Conservation (phyloP, 1,284 basidiomycete genomes). For the Omphalotus olearius region DNA sequence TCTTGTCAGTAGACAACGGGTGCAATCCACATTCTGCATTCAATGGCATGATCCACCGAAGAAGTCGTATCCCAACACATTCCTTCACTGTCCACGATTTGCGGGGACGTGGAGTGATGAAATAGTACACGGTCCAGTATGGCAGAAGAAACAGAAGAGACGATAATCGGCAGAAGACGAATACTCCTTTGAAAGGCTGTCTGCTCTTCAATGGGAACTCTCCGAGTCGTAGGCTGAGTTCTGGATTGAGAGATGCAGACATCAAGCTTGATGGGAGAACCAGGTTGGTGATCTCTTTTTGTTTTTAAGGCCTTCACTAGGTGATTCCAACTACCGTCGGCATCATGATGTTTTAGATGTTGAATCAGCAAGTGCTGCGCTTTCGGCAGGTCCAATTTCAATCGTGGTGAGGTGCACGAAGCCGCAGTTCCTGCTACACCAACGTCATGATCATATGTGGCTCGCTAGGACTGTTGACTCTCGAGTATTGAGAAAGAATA, state of each 20-base stretch:
- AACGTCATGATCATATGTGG: no score
- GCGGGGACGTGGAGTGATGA: constrained; percentile 14
- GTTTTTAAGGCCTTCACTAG: no score
- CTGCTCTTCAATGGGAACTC: not conserved
- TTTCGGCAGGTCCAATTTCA: no score
- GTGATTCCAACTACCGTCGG: no score
- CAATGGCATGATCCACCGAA: constrained; percentile 21
- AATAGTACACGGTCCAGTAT: constrained; percentile 17
- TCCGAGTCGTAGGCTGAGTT: not conserved
- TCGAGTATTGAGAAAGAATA: no score
- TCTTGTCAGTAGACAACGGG: constrained; percentile 17
- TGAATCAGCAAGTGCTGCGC: no score
- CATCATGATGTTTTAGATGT: no score
- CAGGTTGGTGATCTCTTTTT: no score
- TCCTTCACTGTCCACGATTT: constrained; percentile 21
- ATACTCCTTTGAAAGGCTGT: constrained; percentile 17
- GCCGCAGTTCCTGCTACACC: no score
- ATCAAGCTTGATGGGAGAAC: no score
- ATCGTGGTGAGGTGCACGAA: no score
- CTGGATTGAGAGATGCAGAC: not conserved
- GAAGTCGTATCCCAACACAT: constrained; percentile 17
- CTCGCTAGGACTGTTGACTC: no score
- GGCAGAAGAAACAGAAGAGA: constrained; percentile 16
- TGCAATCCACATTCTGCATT: constrained; percentile 16
- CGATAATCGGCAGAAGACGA: constrained; percentile 3